Evolutionary conservation across 768 basidiomycete genomes (phyloP).

Genomic region (Hypholoma fasciculare): DNA sequence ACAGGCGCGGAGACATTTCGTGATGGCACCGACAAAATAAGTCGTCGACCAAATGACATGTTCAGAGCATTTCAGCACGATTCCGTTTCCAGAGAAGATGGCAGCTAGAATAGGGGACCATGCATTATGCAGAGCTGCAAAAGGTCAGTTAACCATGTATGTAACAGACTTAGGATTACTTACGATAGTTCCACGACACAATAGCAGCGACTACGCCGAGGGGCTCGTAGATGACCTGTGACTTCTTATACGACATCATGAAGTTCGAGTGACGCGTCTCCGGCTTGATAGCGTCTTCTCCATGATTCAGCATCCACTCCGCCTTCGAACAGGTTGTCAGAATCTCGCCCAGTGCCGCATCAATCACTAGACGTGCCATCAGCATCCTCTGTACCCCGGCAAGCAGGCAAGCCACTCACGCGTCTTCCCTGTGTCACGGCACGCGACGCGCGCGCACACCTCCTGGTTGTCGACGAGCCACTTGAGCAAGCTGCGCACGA

Average conservation of each 20-base stretch:
- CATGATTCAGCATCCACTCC: slow-evolving; percentile 88
- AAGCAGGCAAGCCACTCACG: slow-evolving; percentile 43
- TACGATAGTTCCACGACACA: slow-evolving; percentile 96
- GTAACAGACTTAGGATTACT: slow-evolving; percentile 12
- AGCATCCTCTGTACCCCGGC: neutral
- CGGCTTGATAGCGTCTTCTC: slow-evolving; percentile 74
- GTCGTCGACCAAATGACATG: slow-evolving; percentile 89
- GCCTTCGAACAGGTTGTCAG: slow-evolving; percentile 93
- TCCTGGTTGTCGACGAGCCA: slow-evolving; percentile 95
- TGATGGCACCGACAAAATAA: slow-evolving; percentile 82
- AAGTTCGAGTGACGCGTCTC: slow-evolving; percentile 68
- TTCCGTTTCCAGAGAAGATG: slow-evolving; percentile 86
- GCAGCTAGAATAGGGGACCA: slow-evolving; percentile 92
- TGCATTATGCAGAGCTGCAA: slow-evolving; percentile 84
- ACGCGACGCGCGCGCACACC: slow-evolving; percentile 80
- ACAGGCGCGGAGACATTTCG: slow-evolving; percentile 73
- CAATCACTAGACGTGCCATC: slow-evolving; percentile 62
- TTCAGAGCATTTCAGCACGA: slow-evolving; percentile 92
- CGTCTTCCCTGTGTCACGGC: slow-evolving; percentile 95
- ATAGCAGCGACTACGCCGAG: slow-evolving; percentile 91
- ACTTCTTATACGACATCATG: slow-evolving; percentile 74
- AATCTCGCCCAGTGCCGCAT: slow-evolving; percentile 93
- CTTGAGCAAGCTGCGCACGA: slow-evolving; percentile 83
- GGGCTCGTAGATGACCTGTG: slow-evolving; percentile 84
- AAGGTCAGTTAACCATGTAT: neutral